Evolutionary conservation across 2,329 filamentous ascomycete species (phyloP), one percentile per base, ranked within the genome.

Genomic region (Fusarium sp.): DNA sequence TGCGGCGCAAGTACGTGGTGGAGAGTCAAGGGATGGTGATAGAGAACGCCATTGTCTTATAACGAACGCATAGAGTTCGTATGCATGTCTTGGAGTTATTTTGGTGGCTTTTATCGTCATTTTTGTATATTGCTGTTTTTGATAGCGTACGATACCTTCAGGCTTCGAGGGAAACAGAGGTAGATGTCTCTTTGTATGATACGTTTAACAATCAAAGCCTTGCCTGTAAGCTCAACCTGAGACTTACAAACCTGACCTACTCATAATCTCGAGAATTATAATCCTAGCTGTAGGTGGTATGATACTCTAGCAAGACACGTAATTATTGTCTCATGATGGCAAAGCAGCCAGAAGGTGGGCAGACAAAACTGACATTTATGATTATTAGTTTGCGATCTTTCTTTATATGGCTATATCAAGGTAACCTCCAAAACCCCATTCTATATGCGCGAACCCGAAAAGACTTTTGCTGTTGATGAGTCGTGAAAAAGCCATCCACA

Each of bases 1-100:
- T 98, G 70, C 90, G 93, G 79, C 88, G 95, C 80, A 87, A 94
- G 77, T 98, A 95, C 82, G 90, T 90, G 78, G 90, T 98, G 48
- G 90, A 93, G 79, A 97, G 94, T 72, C 91, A 96, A 82, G 95
- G 95, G 0, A 83, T 95, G 49, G 87, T 89, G 72, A 93, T 98
- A 77, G 89, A 87, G 55, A 98, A 98, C 85, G 84, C 97, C 76
- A 86, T 95, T 78, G 90, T 97, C 20, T 66, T 85, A 48, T 84
- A 77, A 77, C 56, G n/a, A 78, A 76, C 56, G 20, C 26, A 44
- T 63, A 49, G 38, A 39, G 62, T 63, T 66, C 47, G 39, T 57
- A 68, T 77, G 70, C 68, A 74, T 74, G 61, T 77, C 68, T 78
- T 45, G 67, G 75, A 74, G 75, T 75, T 75, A 58, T 63, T 62